These are phyloP conservation scores for Aspergillus japonicus DNA, from an alignment of 2,329 filamentous ascomycete genomes.

Conservation along the genomic window DNA sequence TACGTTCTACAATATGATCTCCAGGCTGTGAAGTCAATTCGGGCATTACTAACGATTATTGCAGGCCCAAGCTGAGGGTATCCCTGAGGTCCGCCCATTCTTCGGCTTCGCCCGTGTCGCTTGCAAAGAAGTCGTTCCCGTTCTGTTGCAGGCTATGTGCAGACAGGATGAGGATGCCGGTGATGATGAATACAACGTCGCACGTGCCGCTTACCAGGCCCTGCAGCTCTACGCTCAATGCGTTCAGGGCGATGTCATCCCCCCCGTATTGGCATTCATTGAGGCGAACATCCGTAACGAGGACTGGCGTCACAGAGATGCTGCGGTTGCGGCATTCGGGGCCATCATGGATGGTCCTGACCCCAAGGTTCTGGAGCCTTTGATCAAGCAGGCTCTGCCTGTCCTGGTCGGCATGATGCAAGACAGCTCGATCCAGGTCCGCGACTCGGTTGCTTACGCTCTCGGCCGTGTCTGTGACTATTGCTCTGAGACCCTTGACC, in stretches of 20 bases:
- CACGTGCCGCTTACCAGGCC: constrained; percentile 93
- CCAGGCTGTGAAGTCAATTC: not conserved
- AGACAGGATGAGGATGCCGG: constrained; percentile 97
- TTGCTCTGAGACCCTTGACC: constrained; percentile 88
- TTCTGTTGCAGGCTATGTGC: constrained; percentile 81
- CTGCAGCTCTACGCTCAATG: constrained; percentile 93
- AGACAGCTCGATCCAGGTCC: constrained; percentile 82
- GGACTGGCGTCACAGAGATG: constrained; percentile 93
- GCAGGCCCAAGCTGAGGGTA: constrained; percentile 65
- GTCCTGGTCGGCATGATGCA: constrained; percentile 92
- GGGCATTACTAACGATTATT: constrained; percentile 25
- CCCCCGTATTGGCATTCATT: constrained; percentile 84
- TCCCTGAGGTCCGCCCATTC: constrained; percentile 82
- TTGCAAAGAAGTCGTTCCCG: constrained; percentile 89
- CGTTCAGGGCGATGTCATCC: constrained; percentile 79
- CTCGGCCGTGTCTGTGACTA: constrained; percentile 94
- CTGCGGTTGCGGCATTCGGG: constrained; percentile 93
- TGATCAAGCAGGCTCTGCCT: constrained; percentile 92
- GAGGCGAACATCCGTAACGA: constrained; percentile 85
- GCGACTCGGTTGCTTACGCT: constrained; percentile 93
- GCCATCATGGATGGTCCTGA: constrained; percentile 99
- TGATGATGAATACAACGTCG: constrained; percentile 97
- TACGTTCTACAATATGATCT: constrained; percentile 38
- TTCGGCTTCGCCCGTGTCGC: constrained; percentile 96
- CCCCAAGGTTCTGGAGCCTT: constrained; percentile 83